Base-by-base conservation (phyloP, 2,329 filamentous ascomycete species). In the Scorias spongiosa region DNA sequence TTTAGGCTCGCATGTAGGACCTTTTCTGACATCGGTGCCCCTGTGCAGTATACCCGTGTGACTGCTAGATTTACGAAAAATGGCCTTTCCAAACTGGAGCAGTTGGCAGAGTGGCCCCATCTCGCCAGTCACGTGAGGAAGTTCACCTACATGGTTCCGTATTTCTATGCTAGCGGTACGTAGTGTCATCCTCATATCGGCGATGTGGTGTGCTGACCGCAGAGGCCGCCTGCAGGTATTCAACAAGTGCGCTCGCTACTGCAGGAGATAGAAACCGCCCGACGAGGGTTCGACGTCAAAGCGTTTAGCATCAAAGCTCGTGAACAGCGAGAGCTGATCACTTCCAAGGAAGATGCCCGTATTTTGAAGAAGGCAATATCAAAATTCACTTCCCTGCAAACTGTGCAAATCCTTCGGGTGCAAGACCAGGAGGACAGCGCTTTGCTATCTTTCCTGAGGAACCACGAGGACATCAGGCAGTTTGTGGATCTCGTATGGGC, bases 381-480 rank as follows among this genome's bases (percentile, higher is more conserved):
- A 29, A 70, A 71, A 1, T 81, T 82, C 53, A 71, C 67, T 2
- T 68, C 69, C 26, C 66, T 83, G 10, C 74, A 80, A 52, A 73
- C 81, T 54, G 69, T 82, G 42, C 76, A 81, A 48, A 69, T 83
- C 11, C 67, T 82, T 20, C 71, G 75, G 5, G 62, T 81, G 10
- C 72, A 76, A 49, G 76, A 81, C 47, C 64, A 70, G 46, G 67
- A 74, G 46, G 77, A 81, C 52, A 67, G 68, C 40, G 60, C 66
- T 17, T 64, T 79, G 11, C 62, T 74, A 39, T 63, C 66, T 12
- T 73, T 71, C 49, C 65, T 78, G 39, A 64, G 66, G 40, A 61
- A 67, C 40, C 65, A 69, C 45, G 64, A 67, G 39, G 59, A 66
- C 44, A 65, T 63, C 44, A 49, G 50, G 10, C 60, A 66, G 15